Percentiles rank a stretch among this genome's conserved stretches.
phyloP scores from a whole-genome alignment of 1,284 basidiomycete genomes.

The Tylopilus orsonianus region DNA sequence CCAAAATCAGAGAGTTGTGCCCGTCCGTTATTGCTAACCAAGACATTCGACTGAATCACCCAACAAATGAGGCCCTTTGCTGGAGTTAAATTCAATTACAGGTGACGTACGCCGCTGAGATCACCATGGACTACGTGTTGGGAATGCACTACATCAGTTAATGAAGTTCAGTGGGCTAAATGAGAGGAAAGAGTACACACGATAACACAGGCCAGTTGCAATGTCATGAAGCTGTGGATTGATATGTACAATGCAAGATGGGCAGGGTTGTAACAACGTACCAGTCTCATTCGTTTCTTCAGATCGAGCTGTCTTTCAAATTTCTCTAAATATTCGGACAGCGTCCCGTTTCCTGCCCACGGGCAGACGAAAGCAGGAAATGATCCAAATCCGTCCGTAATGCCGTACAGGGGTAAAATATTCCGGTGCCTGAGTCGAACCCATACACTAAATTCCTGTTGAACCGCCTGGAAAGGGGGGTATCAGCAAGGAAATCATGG shows the following conservation, averaged over 20 bases:
- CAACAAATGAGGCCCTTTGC: slow-evolving; percentile 1
- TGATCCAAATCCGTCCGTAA: slow-evolving; percentile 40
- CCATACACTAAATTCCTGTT: slow-evolving; percentile 44
- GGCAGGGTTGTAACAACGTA: not conserved
- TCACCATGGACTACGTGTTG: slow-evolving; percentile 26
- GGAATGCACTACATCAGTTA: slow-evolving; percentile 23
- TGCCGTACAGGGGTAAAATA: slow-evolving; percentile 41
- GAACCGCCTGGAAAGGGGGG: slow-evolving; percentile 33
- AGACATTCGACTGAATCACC: slow-evolving; percentile 31
- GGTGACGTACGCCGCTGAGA: slow-evolving; percentile 26
- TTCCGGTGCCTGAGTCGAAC: slow-evolving; percentile 40
- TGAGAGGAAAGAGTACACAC: slow-evolving; percentile 11
- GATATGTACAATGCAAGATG: not conserved
- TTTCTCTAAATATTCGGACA: slow-evolving; percentile 44
- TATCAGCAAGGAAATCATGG: not conserved
- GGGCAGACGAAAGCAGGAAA: slow-evolving; percentile 47
- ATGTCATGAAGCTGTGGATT: slow-evolving; percentile 23
- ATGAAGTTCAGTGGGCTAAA: not conserved
- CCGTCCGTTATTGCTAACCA: slow-evolving; percentile 26
- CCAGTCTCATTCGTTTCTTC: slow-evolving; percentile 20
- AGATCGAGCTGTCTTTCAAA: slow-evolving; percentile 12
- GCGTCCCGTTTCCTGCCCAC: slow-evolving; percentile 47
- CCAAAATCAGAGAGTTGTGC: slow-evolving; percentile 32
- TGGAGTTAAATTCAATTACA: not conserved
- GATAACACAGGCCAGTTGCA: slow-evolving; percentile 23